Evolutionary conservation across 1,139 yeast species (phyloP), one percentile per base, ranked within the genome.

Genomic region (Suhomyces kunorum): DNA sequence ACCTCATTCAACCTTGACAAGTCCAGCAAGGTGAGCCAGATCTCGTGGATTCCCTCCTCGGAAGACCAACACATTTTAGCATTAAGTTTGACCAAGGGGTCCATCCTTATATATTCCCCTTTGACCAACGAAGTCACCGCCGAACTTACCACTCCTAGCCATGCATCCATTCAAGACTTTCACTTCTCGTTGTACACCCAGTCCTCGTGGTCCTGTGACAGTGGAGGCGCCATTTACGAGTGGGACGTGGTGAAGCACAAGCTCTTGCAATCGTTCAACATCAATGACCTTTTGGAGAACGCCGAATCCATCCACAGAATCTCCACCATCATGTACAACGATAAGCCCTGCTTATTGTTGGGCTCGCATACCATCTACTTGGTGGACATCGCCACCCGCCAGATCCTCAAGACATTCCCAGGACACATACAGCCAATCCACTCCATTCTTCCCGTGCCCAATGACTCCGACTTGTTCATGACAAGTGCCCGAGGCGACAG

Each of bases 401-500:
- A 62, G 39, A 60, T 76, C 3, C 56, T 67, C 28, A 66, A 65
- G 49, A 72, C 81, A 1, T 80, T 77, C 55, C 89, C 94, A 0
- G 92, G 88, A 14, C 94, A 87, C 56, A 76, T 86, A 24, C 77
- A 86, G 25, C 81, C 87, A 3, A 72, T 86, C 28, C 73, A 68
- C 47, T 58, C 79, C 9, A 64, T 80, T 15, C 42, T 69, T 23
- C 61, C 75, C 6, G 57, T 76, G 12, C 50, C 59, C 2, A 36
- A 34, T 5, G 60, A 68, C 36, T 56, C 64, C 6, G 80, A 73
- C 36, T 61, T 67, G 30, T 76, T 86, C 49, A 57, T 86, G 39
- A 80, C 92, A 1, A 79, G 84, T 43, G 94, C 96, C 1, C 67
- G 66, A 26, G 81, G 80, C 45, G 97, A 89, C 59, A 74, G 96